Evolutionary conservation across 2,329 filamentous ascomycete species (phyloP).

Genomic region (Ilyonectria destructans): DNA sequence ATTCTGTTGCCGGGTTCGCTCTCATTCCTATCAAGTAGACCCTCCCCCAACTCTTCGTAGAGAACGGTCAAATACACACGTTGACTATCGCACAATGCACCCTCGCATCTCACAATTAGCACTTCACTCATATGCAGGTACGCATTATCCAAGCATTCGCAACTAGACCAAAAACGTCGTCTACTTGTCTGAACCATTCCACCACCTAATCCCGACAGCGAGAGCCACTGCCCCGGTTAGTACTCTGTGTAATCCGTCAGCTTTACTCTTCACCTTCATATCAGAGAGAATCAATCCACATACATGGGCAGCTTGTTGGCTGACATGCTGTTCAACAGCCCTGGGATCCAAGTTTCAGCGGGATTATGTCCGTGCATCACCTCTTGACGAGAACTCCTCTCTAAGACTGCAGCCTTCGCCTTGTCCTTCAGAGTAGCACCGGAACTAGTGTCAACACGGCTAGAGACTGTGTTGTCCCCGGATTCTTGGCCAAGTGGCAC

Average conservation of each 20-base stretch:
- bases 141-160: slow-evolving; percentile 28
- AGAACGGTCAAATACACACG: not conserved
- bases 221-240: slow-evolving; percentile 46
- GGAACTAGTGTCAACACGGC: slow-evolving; percentile 3
- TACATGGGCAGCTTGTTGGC: slow-evolving; percentile 40
- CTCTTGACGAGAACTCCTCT: not conserved
- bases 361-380: not conserved
- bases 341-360: slow-evolving; percentile 7
- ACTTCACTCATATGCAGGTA: slow-evolving; percentile 17
- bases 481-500: slow-evolving; percentile 16
- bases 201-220: slow-evolving; percentile 49
- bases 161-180: slow-evolving; percentile 1
- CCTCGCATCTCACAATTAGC: not conserved
- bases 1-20: not conserved
- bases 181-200: slow-evolving; percentile 42
- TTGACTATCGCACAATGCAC: not conserved
- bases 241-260: slow-evolving; percentile 41
- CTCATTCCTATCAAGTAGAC: not conserved
- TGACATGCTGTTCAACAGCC: slow-evolving; percentile 1
- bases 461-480: slow-evolving; percentile 8
- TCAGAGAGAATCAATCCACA: slow-evolving; percentile 9
- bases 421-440: slow-evolving; percentile 6
- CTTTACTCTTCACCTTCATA: not conserved
- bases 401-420: not conserved
- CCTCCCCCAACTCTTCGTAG: not conserved